Conservation (phyloP, 306 rosid species). For the Prunus mongolica region DNA sequence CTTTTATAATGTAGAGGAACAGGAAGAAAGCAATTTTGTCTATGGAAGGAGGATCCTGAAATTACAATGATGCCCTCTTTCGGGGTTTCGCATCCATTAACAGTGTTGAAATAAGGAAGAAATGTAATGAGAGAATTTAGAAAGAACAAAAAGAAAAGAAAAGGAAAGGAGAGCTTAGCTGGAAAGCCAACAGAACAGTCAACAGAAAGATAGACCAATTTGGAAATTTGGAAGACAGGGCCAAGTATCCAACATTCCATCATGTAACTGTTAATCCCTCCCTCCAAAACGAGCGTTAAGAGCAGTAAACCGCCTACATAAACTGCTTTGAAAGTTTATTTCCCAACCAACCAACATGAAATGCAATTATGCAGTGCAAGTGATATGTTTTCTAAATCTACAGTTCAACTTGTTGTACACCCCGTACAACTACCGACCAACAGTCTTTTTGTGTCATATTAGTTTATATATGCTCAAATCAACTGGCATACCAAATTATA, state of each 20-base stretch:
- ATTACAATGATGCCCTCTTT: slow-evolving; percentile 34
- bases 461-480: too few relatives aligned
- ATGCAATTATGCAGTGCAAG: too few relatives aligned
- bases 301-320: slow-evolving; percentile 2
- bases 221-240: slow-evolving; percentile 21
- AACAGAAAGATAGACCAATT: slow-evolving; percentile 4
- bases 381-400: too few relatives aligned
- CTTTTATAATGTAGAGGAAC: slow-evolving; percentile 12
- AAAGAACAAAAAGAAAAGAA: slow-evolving; percentile 11
- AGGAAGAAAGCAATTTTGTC: background rate
- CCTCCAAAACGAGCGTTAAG: slow-evolving; percentile 4
- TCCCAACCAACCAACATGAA: background rate
- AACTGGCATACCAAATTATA: too few relatives aligned
- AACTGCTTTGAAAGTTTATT: background rate
- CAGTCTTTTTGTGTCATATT: too few relatives aligned
- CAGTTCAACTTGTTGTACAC: too few relatives aligned
- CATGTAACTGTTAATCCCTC: slow-evolving; percentile 3
- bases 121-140: background rate
- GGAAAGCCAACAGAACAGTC: slow-evolving; percentile 15
- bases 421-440: too few relatives aligned
- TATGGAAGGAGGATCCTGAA: slow-evolving; percentile 10
- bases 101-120: slow-evolving; percentile 15
- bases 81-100: slow-evolving; percentile 24
- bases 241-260: slow-evolving; percentile 26
- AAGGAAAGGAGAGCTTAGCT: slow-evolving; percentile 12